Percentiles rank a stretch among this genome's conserved stretches.
phyloP scores from a whole-genome alignment of 257 asterid species.

The Coffea canephora region DNA sequence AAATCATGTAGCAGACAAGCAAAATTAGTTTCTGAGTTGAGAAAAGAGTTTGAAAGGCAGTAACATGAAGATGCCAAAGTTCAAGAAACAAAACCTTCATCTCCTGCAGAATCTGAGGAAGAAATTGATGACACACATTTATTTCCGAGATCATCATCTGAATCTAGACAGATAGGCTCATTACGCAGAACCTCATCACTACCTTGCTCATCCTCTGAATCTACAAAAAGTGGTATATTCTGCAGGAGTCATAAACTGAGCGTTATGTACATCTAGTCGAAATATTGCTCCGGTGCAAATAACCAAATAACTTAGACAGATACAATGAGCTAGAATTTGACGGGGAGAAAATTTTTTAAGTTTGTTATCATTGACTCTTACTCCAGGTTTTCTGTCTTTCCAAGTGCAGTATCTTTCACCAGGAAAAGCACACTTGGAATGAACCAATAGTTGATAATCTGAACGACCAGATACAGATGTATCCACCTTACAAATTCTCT shows the following conservation, averaged over 20 bases:
- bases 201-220: conserved; percentile 55
- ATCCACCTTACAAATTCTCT: conserved; percentile 19
- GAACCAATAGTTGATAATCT: conserved; percentile 19
- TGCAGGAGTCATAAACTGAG: conserved; percentile 31
- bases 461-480: conserved; percentile 15
- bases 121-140: conserved; percentile 28
- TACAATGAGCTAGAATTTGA: conserved; percentile 22
- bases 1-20: not conserved
- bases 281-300: conserved; percentile 1
- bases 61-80: not conserved
- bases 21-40: not conserved
- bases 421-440: conserved; percentile 18
- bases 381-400: conserved; percentile 29
- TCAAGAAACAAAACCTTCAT: conserved; percentile 42
- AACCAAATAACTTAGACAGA: conserved; percentile 17
- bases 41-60: not conserved
- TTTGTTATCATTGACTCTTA: conserved; percentile 29
- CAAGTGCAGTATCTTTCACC: conserved; percentile 28
- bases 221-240: conserved; percentile 42
- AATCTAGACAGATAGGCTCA: conserved; percentile 36
- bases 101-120: conserved; percentile 19
- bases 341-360: conserved; percentile 25
- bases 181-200: conserved; percentile 32
- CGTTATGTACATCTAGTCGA: conserved; percentile 18
- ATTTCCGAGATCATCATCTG: conserved; percentile 50